A percentile compares a stretch with the other conserved stretches of the same genome.
These are phyloP conservation scores for Penicillium concentricum DNA, from an alignment of 2,329 filamentous ascomycete genomes.

Conservation along the genomic window DNA sequence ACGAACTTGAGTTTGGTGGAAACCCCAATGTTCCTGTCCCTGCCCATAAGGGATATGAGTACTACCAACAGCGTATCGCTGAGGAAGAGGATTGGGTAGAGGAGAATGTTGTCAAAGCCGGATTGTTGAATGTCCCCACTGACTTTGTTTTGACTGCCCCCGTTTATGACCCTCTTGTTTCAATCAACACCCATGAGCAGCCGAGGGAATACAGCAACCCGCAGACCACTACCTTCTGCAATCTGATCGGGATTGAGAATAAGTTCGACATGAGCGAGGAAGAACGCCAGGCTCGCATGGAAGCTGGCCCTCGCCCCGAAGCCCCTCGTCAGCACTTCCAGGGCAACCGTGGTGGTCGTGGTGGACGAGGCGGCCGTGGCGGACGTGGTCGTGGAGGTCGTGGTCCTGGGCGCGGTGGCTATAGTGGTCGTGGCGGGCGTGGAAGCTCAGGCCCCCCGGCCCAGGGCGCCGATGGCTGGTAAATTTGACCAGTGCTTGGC, in stretches of 20 bases:
- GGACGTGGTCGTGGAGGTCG: constrained; percentile 20
- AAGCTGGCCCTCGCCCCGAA: constrained; percentile 54
- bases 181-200: constrained; percentile 60
- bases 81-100: constrained; percentile 76
- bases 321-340: neutral
- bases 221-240: constrained; percentile 80
- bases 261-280: constrained; percentile 71
- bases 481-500: neutral
- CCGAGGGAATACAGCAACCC: constrained; percentile 82
- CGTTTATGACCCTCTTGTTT: constrained; percentile 59
- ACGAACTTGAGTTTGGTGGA: constrained; percentile 60
- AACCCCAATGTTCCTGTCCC: constrained; percentile 55
- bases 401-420: constrained; percentile 17
- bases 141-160: constrained; percentile 79
- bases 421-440: constrained; percentile 5
- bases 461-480: neutral
- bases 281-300: constrained; percentile 62
- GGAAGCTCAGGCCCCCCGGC: neutral
- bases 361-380: constrained; percentile 22
- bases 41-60: constrained; percentile 64
- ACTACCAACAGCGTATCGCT: constrained; percentile 68
- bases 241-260: constrained; percentile 73
- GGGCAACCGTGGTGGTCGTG: constrained; percentile 19
- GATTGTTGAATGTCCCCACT: constrained; percentile 67
- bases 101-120: constrained; percentile 64